Conservation (phyloP, 768 basidiomycete species). For the Xanthoconium stramineum region DNA sequence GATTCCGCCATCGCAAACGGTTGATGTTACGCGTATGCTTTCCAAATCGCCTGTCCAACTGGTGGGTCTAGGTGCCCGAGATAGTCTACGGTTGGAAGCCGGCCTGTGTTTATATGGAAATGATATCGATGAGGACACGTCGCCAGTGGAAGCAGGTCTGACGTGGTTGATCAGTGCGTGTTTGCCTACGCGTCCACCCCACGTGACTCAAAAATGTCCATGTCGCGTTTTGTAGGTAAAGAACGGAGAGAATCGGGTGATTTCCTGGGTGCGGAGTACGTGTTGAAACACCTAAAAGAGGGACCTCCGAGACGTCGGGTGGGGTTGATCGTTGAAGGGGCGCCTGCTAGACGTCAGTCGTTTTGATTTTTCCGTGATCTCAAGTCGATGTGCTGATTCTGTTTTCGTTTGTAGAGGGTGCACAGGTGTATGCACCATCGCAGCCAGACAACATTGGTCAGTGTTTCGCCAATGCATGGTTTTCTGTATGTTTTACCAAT, state of each 20-base stretch:
- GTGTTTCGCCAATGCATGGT: conserved; percentile 20
- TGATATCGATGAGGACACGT: conserved; percentile 84
- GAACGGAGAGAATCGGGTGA: conserved; percentile 65
- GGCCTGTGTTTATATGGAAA: conserved; percentile 97
- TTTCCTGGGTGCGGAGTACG: conserved; percentile 78
- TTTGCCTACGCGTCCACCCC: neutral
- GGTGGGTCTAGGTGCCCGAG: conserved; percentile 88
- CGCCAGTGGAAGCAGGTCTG: conserved; percentile 88
- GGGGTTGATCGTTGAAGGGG: conserved; percentile 77
- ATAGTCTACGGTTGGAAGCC: conserved; percentile 92
- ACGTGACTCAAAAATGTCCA: neutral
- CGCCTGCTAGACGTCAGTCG: conserved; percentile 75
- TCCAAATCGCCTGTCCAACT: conserved; percentile 68
- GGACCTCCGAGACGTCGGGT: conserved; percentile 77
- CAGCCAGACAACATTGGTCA: conserved; percentile 59
- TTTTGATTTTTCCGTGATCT: neutral
- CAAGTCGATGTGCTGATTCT: neutral
- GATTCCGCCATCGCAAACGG: conserved; percentile 74
- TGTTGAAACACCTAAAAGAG: conserved; percentile 74
- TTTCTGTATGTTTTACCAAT: neutral
- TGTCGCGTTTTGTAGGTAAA: conserved; percentile 54
- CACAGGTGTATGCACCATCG: conserved; percentile 61
- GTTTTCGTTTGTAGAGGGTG: conserved; percentile 55
- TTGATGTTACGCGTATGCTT: conserved; percentile 63
- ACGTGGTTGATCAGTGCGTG: conserved; percentile 87